phyloP scores from a whole-genome alignment of 257 asterid genomes.

The Salvia splendens region DNA sequence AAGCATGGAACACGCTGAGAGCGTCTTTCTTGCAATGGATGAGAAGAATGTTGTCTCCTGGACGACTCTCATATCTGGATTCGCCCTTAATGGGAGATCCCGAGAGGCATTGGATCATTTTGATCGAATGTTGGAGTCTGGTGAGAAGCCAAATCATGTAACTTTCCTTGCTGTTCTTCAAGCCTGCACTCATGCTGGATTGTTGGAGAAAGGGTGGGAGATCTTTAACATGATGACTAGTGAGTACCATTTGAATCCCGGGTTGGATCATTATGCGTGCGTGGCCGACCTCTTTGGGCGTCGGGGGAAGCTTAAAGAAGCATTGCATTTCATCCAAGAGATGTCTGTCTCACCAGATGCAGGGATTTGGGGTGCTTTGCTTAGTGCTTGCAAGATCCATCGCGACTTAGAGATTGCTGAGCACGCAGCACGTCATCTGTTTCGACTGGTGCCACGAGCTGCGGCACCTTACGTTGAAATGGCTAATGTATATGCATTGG shows the following conservation, averaged over 20 bases:
- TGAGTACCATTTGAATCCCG: constrained; percentile 37
- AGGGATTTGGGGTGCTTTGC: constrained; percentile 70
- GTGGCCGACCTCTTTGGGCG: constrained; percentile 67
- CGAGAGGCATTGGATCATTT: constrained; percentile 51
- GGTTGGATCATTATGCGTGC: constrained; percentile 64
- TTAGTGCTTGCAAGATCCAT: constrained; percentile 64
- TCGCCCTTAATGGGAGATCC: constrained; percentile 59
- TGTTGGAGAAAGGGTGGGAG: constrained; percentile 51
- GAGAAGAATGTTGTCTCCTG: constrained; percentile 58
- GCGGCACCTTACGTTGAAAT: constrained; percentile 77
- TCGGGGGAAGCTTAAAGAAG: constrained; percentile 60
- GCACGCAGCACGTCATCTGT: constrained; percentile 48
- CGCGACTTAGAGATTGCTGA: constrained; percentile 53
- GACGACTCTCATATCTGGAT: constrained; percentile 71
- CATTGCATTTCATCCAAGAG: constrained; percentile 42
- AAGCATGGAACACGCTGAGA: constrained; percentile 51
- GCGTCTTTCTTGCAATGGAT: constrained; percentile 48
- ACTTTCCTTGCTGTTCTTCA: constrained; percentile 76
- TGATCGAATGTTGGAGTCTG: constrained; percentile 46
- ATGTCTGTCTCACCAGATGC: constrained; percentile 68
- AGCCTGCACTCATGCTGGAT: constrained; percentile 77
- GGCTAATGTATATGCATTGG: constrained; percentile 68
- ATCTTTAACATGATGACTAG: constrained; percentile 47
- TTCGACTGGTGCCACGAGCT: constrained; percentile 51
- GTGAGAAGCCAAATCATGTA: constrained; percentile 54